Conservation (phyloP, 225 moss, liverwort and hornwort species). For the Anthoceros angustus region DNA sequence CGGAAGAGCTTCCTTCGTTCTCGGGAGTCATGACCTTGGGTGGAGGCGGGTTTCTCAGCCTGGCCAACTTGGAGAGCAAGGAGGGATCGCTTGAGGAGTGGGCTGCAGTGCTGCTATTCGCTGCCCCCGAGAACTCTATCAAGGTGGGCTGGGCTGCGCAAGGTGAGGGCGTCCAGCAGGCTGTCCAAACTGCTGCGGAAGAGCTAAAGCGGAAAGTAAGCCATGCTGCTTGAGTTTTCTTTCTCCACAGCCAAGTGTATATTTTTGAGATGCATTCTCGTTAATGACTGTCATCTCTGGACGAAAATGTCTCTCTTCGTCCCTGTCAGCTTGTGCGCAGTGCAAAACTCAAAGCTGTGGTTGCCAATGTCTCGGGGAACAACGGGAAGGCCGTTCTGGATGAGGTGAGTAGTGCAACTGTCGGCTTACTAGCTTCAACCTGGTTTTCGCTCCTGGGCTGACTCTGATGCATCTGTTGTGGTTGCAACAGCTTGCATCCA, state of each 20-base stretch:
- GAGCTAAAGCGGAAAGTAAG: neutral
- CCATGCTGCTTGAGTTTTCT: neutral
- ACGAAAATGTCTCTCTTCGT: neutral
- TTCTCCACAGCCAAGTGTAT: neutral
- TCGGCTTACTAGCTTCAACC: neutral
- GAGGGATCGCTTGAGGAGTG: neutral
- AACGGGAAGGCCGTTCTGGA: neutral
- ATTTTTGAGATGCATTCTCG: neutral
- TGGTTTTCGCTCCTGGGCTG: neutral
- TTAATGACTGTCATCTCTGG: neutral
- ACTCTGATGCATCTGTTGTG: neutral
- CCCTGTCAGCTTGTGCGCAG: neutral
- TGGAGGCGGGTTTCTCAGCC: neutral
- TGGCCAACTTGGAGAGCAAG: neutral
- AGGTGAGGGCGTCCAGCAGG: neutral
- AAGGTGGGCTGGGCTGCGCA: neutral
- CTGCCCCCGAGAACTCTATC: neutral
- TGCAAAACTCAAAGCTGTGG: neutral
- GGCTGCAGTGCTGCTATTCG: neutral
- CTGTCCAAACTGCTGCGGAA: neutral
- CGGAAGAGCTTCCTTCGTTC: neutral
- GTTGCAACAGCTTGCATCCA: neutral
- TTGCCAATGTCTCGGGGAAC: neutral
- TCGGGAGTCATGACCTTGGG: conserved; percentile 4
- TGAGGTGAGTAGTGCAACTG: neutral